phyloP scores from a whole-genome alignment of 148 eudicot species.

The Fagopyrum tataricum region DNA sequence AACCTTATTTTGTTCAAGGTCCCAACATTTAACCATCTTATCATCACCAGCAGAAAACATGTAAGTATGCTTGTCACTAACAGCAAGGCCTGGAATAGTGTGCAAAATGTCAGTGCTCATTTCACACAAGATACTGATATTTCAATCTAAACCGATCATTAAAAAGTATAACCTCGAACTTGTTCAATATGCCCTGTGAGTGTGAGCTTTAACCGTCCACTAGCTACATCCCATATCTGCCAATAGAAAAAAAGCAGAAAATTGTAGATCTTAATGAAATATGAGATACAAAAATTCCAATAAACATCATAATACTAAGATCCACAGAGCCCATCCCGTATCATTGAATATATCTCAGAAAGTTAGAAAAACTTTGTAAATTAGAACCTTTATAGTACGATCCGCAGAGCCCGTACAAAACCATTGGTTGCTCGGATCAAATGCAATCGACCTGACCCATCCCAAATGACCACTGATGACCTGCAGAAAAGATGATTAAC shows the following conservation, averaged over 20 bases:
- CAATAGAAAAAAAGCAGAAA: background rate
- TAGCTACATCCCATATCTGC: slow-evolving; percentile 95
- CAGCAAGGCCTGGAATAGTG: slow-evolving; percentile 75
- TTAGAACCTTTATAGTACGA: slow-evolving; percentile 81
- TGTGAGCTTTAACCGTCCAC: slow-evolving; percentile 76
- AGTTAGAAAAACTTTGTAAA: background rate
- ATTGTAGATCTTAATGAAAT: background rate
- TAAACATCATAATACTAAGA: too few species aligned
- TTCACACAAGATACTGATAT: background rate
- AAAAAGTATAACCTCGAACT: slow-evolving; percentile 63
- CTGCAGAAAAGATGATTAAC: slow-evolving; percentile 28
- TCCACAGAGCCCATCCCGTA: too few species aligned
- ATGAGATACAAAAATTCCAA: background rate
- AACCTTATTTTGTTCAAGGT: slow-evolving; percentile 99
- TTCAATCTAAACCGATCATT: background rate
- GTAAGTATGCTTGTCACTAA: slow-evolving; percentile 85
- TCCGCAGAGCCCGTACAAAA: slow-evolving; percentile 99
- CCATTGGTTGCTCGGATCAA: slow-evolving; percentile 92
- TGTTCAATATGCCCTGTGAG: slow-evolving; percentile 99
- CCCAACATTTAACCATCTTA: slow-evolving; percentile 99
- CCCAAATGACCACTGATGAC: slow-evolving; percentile 99
- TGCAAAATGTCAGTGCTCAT: background rate
- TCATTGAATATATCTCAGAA: background rate
- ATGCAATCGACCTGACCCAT: slow-evolving; percentile 97
- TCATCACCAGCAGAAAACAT: slow-evolving; percentile 99